These are phyloP conservation scores for Penicillium maclennaniae DNA, from an alignment of 495 filamentous ascomycete species.

Conservation along the genomic window DNA sequence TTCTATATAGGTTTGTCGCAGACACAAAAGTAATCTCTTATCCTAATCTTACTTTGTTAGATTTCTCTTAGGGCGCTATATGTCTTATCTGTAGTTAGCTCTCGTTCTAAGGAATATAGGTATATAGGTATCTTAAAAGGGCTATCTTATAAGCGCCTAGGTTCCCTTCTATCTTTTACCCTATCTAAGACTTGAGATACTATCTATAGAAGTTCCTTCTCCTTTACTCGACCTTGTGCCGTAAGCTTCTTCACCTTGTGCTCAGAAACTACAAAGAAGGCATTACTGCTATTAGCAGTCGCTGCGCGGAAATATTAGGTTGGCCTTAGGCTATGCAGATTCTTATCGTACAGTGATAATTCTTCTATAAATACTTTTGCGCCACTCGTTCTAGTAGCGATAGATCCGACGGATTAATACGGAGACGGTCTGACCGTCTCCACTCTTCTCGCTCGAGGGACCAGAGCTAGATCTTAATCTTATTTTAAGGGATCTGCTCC, in stretches of 20 bases:
- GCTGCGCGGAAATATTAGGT: conserved; percentile 15
- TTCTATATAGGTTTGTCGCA: too few species aligned
- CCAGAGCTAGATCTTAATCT: conserved; percentile 7
- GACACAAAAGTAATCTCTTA: too few species aligned
- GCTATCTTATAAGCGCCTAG: too few species aligned
- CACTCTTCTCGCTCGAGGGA: conserved; percentile 16
- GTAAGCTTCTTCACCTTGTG: conserved; percentile 15
- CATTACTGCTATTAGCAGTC: conserved; percentile 17
- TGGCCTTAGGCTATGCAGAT: conserved; percentile 15
- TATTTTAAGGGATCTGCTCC: too few species aligned
- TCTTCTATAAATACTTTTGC: conserved; percentile 18
- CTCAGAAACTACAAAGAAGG: conserved; percentile 24
- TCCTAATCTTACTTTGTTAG: too few species aligned
- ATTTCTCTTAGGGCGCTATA: too few species aligned
- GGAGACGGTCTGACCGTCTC: conserved; percentile 13
- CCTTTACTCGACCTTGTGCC: conserved; percentile 9
- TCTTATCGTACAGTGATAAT: conserved; percentile 18
- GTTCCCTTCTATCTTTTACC: conserved; percentile 1
- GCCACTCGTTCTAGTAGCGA: conserved; percentile 15
- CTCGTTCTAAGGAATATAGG: too few species aligned
- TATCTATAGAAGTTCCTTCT: conserved; percentile 15
- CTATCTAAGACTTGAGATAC: conserved; percentile 14
- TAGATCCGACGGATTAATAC: conserved; percentile 12
- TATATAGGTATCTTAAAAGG: too few species aligned
- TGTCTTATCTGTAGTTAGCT: too few species aligned